Base-by-base conservation (phyloP, 2,329 filamentous ascomycete genomes). In the Colletotrichum siamense region DNA sequence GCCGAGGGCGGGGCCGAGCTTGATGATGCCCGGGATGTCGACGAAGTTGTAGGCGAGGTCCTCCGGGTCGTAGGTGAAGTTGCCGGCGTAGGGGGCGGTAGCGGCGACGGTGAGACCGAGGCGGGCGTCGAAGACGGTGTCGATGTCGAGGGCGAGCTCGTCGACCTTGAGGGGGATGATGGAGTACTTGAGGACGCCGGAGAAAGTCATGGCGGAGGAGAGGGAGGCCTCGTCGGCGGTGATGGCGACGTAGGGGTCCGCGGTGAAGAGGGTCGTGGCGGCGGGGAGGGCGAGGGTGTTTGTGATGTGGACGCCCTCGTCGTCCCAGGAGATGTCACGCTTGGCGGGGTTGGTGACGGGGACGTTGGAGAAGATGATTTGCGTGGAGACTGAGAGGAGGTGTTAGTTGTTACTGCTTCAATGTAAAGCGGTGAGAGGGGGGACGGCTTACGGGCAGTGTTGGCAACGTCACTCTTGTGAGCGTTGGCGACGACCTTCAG, bases 401-500 rank as follows among this genome's bases (percentile, higher is more conserved):
- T 77, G 71, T 39, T 12, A 49, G 71, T 16, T 3, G 10, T 8
- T 3, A 18, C 15, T 7, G 3, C 4, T 32, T 1, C 1, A 18
- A 12, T 5, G 67, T 18, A 6, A 68, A 69, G n/a, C 6, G 5
- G 13, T 13, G n/a, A 8, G 7, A 18, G 2, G 2, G 10, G 30
- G 6, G 16, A 15, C 8, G 16, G 55, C 78, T 76, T 64, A 79
- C 79, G 71, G 18, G 79, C 78, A 52, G 79, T 80, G 72, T 77
- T 79, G 55, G 77, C 77, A 22, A 80, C 71, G 18, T 79, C 77
- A n/a, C 73, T 79, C 74, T 79, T 80, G 75, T 80, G 72, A 10
- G 79, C 77, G 49, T 78, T 69, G 10, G 78, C 78, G 18, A 79
- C 67, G 24, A 79, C 77, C 9, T 77, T 76, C 22, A 79, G 65